Base-by-base conservation (phyloP, 108 stramenopile genomes). In the Pseudonitzschia pungens region DNA sequence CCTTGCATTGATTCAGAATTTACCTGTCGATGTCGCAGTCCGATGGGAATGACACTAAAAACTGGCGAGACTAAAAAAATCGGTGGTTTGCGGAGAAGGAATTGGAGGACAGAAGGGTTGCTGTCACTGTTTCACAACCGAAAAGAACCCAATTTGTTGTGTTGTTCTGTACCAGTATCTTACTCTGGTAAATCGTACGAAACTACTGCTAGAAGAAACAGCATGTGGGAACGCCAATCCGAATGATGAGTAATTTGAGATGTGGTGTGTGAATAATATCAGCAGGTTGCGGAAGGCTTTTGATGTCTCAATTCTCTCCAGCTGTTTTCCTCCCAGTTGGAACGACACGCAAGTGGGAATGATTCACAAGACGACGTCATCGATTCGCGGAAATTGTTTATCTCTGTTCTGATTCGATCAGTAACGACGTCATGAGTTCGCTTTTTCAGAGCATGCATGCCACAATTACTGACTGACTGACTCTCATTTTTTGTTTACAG, bases 271-370 rank as follows among this genome's bases (percentile, higher is more conserved):
- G 14, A 48, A 48, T 10, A 48, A 4, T 6, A 2, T 2, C 36
- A 2, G 36, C 6, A 6, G 6, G 36, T 36, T 36, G 36, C 1
- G 45, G n/a, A n/a, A n/a, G n/a, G n/a, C n/a, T n/a, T n/a, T n/a
- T 48, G 45, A 48, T 48, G 45, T 48, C 45, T 48, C 2, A 48
- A 48, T 48, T 48, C 45, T 48, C 45, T 48, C 1, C 45, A 48
- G 18, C 45, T 48, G 45, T 14, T 48, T 48, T 48, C 10, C 7
- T 18, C 14, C 18, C 18, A 18, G 5, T 48, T 48, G 3, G 45
- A n/a, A 48, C 18, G 45, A 48, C 45, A 48, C 45, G 45, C 45
- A 48, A 48, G 45, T 48, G 45, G 45, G 45, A 48, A 48, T 48
- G 45, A 48, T 18, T 48, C 45, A 48, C 18, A 2, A 18, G 18